Percentiles rank a stretch among this genome's conserved stretches.
phyloP scores from a whole-genome alignment of 2,329 filamentous ascomycete genomes.

The Parascedosporium putredinis region DNA sequence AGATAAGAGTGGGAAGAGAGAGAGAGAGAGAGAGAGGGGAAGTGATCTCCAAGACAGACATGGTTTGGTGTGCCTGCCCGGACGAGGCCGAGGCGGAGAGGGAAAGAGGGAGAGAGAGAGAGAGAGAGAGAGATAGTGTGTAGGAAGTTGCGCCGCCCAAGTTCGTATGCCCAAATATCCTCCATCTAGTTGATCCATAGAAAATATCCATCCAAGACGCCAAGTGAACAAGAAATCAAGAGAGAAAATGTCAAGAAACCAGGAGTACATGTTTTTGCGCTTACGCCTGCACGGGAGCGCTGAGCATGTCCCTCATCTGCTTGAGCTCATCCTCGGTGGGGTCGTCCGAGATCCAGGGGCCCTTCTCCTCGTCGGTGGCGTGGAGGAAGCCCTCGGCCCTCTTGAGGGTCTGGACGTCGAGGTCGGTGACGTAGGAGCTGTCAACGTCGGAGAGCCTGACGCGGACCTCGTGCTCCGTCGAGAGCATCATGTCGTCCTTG shows the following conservation, averaged over 20 bases:
- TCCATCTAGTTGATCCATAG: no score
- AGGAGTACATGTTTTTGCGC: no score
- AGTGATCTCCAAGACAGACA: no score
- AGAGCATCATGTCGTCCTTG: slow-evolving; percentile 99
- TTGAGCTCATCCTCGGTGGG: slow-evolving; percentile 50
- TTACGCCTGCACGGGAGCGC: slow-evolving; percentile 8
- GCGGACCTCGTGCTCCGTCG: slow-evolving; percentile 87
- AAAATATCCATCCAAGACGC: no score
- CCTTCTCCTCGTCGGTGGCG: slow-evolving; percentile 79
- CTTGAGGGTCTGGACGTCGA: slow-evolving; percentile 83
- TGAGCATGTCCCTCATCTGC: slow-evolving; percentile 45
- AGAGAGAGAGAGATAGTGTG: no score
- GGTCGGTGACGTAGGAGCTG: slow-evolving; percentile 71
- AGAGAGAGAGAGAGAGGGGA: no score
- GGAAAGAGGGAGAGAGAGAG: no score
- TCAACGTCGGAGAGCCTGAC: slow-evolving; percentile 66
- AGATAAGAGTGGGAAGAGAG: no score
- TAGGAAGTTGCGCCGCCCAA: no score
- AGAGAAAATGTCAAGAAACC: not conserved
- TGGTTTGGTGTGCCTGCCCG: no score
- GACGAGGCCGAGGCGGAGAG: no score
- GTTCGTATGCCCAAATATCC: no score
- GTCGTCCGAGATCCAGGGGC: slow-evolving; percentile 69
- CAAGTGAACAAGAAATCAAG: not conserved
- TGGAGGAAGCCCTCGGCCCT: slow-evolving; percentile 75